Evolutionary conservation across 192 early-diverging fungal species (phyloP).

Genomic region (Haplosporangium gracile): DNA sequence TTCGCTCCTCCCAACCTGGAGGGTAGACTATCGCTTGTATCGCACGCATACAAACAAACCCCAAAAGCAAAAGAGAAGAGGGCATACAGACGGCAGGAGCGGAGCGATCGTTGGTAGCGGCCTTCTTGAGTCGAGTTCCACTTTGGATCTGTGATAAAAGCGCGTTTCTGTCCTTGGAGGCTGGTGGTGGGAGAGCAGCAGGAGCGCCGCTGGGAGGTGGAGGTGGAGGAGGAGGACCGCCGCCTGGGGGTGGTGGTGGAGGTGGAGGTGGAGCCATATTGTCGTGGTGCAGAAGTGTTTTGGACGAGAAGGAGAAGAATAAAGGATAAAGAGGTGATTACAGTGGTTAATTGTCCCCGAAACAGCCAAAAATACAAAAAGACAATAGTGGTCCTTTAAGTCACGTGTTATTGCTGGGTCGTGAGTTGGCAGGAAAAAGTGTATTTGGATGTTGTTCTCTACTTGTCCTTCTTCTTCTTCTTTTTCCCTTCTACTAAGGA

Average conservation of each 20-base stretch:
- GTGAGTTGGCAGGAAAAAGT: no score
- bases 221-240: conserved; percentile 30
- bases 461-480: neutral
- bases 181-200: neutral
- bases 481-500: neutral
- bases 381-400: no score
- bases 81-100: conserved; percentile 51
- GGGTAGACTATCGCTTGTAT: no score
- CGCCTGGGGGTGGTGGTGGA: conserved; percentile 19
- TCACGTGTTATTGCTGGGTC: no score
- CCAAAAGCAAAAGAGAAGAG: neutral
- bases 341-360: neutral
- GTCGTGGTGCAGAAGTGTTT: neutral
- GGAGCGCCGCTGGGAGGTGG: neutral
- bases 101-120: conserved; percentile 76
- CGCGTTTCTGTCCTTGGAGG: conserved; percentile 58
- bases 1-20: no score
- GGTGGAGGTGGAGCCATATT: conserved; percentile 1
- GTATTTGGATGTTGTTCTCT: neutral
- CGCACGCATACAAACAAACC: neutral
- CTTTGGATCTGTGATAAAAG: conserved; percentile 77
- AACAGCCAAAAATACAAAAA: no score
- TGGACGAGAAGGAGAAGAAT: neutral
- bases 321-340: neutral
- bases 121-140: conserved; percentile 68